phyloP scores from a whole-genome alignment of 2,329 filamentous ascomycete genomes.

The Paecilomyces formosus region DNA sequence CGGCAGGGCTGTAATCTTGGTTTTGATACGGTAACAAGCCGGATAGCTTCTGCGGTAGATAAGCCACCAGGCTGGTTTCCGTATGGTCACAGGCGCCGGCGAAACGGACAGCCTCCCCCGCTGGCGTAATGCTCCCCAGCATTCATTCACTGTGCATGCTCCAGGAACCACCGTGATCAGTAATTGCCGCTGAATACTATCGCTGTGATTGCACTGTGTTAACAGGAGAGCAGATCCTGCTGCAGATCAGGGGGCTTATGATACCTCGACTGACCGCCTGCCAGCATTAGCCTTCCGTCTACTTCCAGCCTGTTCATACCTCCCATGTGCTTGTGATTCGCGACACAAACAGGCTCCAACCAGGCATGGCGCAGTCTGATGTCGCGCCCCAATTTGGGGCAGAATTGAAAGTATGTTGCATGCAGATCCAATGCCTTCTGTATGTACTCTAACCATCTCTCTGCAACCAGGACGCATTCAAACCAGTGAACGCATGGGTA shows the following conservation, averaged over 20 bases:
- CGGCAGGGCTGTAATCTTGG: not conserved
- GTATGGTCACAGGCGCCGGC: slow-evolving; percentile 19
- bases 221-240: not conserved
- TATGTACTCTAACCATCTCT: slow-evolving; percentile 9
- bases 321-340: not conserved
- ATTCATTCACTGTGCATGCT: not conserved
- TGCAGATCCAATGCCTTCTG: not conserved
- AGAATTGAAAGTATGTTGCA: slow-evolving; percentile 71
- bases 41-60: not conserved
- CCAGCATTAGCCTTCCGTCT: not conserved
- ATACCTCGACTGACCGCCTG: not conserved
- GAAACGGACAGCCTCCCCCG: not conserved
- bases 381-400: slow-evolving; percentile 80
- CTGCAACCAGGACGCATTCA: slow-evolving; percentile 79
- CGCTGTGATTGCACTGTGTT: not conserved
- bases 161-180: not conserved
- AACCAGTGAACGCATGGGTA: slow-evolving; percentile 85
- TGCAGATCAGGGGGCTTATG: not conserved
- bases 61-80: not conserved
- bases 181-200: not conserved
- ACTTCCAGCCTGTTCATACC: not conserved
- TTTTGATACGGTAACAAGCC: slow-evolving; percentile 7
- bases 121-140: slow-evolving; percentile 2
- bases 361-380: slow-evolving; percentile 74
- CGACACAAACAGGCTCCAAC: slow-evolving; percentile 3